These are phyloP conservation scores for Arxiozyma bovina DNA, from an alignment of 1,139 yeast species.

Conservation along the genomic window DNA sequence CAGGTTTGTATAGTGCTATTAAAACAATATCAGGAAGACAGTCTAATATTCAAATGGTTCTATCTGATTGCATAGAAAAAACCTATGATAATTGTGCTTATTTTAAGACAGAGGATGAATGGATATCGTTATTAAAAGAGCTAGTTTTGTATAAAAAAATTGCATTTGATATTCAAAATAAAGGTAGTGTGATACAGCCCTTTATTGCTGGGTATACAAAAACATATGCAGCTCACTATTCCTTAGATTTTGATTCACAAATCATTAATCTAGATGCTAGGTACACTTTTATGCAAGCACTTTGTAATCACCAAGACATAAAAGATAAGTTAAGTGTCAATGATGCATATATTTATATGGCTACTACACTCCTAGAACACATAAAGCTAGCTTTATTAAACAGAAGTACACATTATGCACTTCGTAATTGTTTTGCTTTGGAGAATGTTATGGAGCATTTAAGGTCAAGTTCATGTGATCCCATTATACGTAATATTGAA, in stretches of 20 bases:
- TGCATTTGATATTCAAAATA: neutral
- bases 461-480: neutral
- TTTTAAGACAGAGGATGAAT: constrained; percentile 6
- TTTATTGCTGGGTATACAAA: neutral
- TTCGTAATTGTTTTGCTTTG: constrained; percentile 16
- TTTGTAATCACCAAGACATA: constrained; percentile 3
- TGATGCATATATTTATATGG: constrained; percentile 11
- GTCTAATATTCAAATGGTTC: neutral
- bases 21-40: constrained; percentile 3
- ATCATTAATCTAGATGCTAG: neutral
- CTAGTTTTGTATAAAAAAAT: neutral
- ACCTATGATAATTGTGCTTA: constrained; percentile 1
- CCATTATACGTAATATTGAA: neutral
- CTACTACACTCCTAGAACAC: neutral
- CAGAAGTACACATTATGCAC: constrained; percentile 19
- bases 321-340: neutral
- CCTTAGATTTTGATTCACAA: neutral
- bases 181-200: neutral
- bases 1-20: constrained; percentile 19
- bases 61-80: neutral
- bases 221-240: no score
- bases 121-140: constrained; percentile 8
- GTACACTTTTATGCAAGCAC: constrained; percentile 6
- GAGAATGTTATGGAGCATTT: constrained; percentile 6
- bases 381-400: constrained; percentile 13